A percentile compares a stretch with the other conserved stretches of the same genome.
phyloP scores from a whole-genome alignment of 176 grass and related monocot species.

The Avena sativa region DNA sequence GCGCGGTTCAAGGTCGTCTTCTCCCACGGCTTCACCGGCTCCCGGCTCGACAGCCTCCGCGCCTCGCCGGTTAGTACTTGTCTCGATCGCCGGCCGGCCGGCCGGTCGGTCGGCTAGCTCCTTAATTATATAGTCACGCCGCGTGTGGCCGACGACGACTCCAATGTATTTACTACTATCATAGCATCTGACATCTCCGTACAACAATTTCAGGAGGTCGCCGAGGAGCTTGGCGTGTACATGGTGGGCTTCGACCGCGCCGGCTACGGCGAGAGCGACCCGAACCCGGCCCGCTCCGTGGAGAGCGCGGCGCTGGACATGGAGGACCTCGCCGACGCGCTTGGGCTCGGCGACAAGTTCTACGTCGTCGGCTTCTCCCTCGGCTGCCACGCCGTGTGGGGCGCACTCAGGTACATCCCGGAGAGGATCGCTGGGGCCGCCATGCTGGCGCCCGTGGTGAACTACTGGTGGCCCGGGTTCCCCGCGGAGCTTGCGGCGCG shows the following conservation, averaged over 20 bases:
- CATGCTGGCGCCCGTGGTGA: slow-evolving; percentile 70
- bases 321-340: slow-evolving; percentile 65
- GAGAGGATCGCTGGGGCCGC: slow-evolving; percentile 64
- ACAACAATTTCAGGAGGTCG: slow-evolving; percentile 51
- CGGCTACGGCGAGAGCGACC: slow-evolving; percentile 76
- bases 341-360: slow-evolving; percentile 60
- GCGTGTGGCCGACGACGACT: no score
- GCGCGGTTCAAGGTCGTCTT: slow-evolving; percentile 68
- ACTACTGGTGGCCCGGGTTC: slow-evolving; percentile 87
- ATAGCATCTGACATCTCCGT: not conserved
- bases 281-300: slow-evolving; percentile 59
- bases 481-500: slow-evolving; percentile 43
- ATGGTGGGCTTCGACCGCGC: slow-evolving; percentile 81
- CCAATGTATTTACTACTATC: no score
- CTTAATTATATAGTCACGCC: not conserved
- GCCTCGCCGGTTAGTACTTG: slow-evolving; percentile 42
- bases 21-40: slow-evolving; percentile 70
- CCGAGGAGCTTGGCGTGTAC: slow-evolving; percentile 70
- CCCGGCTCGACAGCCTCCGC: slow-evolving; percentile 55
- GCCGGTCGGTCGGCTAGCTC: not conserved
- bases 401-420: slow-evolving; percentile 60
- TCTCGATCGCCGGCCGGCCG: not conserved
- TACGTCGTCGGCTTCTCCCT: slow-evolving; percentile 65
- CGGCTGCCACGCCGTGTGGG: slow-evolving; percentile 76
- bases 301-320: slow-evolving; percentile 63